Base-by-base conservation (phyloP, 2,329 filamentous ascomycete species). In the Microsporum ferrugineum region DNA sequence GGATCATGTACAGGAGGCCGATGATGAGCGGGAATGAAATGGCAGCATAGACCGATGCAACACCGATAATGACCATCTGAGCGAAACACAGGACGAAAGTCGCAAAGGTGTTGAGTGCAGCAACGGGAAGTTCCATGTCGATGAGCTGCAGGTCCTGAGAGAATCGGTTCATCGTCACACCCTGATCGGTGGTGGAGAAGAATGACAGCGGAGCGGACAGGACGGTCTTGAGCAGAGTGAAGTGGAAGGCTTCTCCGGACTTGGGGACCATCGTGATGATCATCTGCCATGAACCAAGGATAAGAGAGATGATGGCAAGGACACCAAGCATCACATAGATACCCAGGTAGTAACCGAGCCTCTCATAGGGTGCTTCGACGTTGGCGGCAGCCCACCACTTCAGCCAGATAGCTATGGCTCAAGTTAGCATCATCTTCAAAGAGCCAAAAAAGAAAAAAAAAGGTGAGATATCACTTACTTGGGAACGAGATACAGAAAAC, bases 191-290 rank as follows among this genome's bases (percentile, higher is more conserved):
- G 2, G 65, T 69, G 0, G 74, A 73, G 65, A 77, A 76, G 64
- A 77, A 77, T 1, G 71, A 69, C 65, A 77, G 76, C 1, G 76
- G 75, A 0, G 76, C 74, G 57, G 70, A 72, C n/a, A 80, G 71
- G 6, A 81, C 78, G 1, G 79, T 79, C 6, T 72, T 71, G 6
- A 82, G 69, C 0, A 82, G 70, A 53, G 70, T 75, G 58, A 71
- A 71, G 63, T 83, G 80, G 61, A 83, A 79, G 49, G 66, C 72
- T 60, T 76, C 73, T 2, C 78, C 79, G n/a, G 79, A 81, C 34
- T 75, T 76, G 2, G 80, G 80, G 2, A 82, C 77, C 77, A 82
- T 81, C 2, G 71, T 76, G 36, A 82, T 77, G 55, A 82, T 77
- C 64, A 82, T 72, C 68, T 80, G 76, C 72, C 75, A 76, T 63